Evolutionary conservation across 148 eudicot species (phyloP).

Genomic region (Fallopia convolvulus): DNA sequence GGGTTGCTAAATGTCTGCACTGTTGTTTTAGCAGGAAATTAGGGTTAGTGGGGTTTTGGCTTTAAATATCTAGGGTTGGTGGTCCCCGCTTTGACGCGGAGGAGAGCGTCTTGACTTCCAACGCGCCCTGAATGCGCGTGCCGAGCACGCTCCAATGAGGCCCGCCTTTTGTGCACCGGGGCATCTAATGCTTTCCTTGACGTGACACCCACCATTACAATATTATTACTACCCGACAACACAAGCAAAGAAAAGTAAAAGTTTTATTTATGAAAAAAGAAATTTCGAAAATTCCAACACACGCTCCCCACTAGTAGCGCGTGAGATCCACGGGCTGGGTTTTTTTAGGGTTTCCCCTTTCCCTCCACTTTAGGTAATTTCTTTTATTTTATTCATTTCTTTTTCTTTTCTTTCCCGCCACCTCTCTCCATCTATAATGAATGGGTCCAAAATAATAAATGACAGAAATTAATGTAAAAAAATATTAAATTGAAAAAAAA

Average conservation of each 20-base stretch:
- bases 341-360: background rate
- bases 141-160: background rate
- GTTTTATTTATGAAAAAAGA: background rate
- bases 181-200: slow-evolving; percentile 10
- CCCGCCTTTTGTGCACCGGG: slow-evolving; percentile 1
- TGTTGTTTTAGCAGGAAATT: background rate
- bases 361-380: background rate
- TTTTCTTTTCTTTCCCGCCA: background rate
- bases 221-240: slow-evolving; percentile 7
- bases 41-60: background rate
- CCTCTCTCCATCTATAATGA: background rate
- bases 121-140: background rate
- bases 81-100: background rate
- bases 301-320: background rate
- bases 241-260: background rate
- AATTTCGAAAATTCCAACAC: background rate
- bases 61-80: slow-evolving; percentile 6
- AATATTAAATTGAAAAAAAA: background rate
- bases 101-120: background rate
- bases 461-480: background rate
- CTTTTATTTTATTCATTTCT: background rate
- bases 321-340: background rate
- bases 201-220: slow-evolving; percentile 1
- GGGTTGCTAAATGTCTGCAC: background rate
- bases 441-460: slow-evolving; percentile 7